These are phyloP conservation scores for Pisolithus sp. DNA, from an alignment of 768 basidiomycete species.

Conservation along the genomic window DNA sequence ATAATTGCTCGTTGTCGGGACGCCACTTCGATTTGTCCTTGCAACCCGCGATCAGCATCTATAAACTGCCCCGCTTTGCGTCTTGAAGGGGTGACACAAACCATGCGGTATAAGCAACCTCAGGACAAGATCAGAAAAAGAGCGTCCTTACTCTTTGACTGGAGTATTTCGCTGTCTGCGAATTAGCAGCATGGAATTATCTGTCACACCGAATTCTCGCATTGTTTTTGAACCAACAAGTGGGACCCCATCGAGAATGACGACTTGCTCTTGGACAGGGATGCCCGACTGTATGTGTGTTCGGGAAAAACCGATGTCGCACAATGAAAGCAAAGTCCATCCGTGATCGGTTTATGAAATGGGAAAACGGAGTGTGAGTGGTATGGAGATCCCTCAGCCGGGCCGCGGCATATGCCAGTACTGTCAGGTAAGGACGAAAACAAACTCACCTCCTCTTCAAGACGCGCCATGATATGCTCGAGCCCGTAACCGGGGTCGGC, in stretches of 20 bases:
- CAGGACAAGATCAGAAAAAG: too few species aligned
- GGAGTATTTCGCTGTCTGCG: conserved; percentile 49
- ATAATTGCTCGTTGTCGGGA: conserved; percentile 84
- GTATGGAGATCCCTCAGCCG: too few species aligned
- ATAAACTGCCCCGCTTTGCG: too few species aligned
- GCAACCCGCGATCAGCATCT: too few species aligned
- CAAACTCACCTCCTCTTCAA: not conserved
- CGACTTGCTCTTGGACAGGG: conserved; percentile 65
- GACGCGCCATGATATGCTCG: not conserved
- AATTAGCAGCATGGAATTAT: conserved; percentile 61
- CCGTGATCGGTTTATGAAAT: not conserved
- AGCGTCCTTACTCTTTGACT: not conserved
- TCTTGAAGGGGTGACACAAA: not conserved
- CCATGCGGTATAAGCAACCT: not conserved
- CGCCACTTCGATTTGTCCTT: conserved; percentile 81
- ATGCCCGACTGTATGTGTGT: conserved; percentile 57
- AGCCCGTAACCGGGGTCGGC: not conserved
- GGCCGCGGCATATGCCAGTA: not conserved
- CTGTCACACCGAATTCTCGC: conserved; percentile 50
- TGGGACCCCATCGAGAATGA: conserved; percentile 62
- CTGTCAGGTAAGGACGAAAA: not conserved
- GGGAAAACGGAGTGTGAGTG: too few species aligned
- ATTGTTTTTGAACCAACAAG: conserved; percentile 65
- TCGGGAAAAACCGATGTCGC: not conserved
- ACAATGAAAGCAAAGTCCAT: not conserved